phyloP scores from a whole-genome alignment of 306 rosid species.

The Heteromeles arbutifolia region DNA sequence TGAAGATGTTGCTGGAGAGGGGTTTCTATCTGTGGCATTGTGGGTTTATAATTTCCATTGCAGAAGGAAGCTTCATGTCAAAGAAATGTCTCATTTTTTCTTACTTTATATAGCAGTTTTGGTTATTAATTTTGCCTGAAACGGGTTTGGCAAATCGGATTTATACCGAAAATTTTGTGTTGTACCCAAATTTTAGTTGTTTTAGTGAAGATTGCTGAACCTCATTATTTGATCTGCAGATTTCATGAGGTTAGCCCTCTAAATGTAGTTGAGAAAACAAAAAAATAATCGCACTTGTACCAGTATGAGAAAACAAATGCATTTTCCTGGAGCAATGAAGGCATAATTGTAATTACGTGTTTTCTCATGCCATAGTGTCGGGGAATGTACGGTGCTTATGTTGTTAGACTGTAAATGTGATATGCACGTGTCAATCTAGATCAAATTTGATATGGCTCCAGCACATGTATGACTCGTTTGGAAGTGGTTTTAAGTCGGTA shows the following conservation, averaged over 20 bases:
- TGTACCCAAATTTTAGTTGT: not conserved
- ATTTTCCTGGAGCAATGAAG: too few species aligned
- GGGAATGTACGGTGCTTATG: too few species aligned
- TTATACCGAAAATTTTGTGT: conserved; percentile 5
- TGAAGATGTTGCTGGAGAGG: conserved; percentile 49
- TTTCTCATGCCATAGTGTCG: too few species aligned
- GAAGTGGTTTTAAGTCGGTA: too few species aligned
- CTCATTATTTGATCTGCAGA: too few species aligned
- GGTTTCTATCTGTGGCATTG: conserved; percentile 12
- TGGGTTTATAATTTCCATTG: conserved; percentile 2
- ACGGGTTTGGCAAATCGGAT: conserved; percentile 5
- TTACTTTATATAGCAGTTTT: conserved; percentile 13
- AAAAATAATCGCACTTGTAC: too few species aligned
- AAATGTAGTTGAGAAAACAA: too few species aligned
- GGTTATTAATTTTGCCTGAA: conserved; percentile 12
- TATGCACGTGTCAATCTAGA: too few species aligned
- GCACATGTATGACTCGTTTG: accelerated
- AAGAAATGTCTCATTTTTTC: not conserved
- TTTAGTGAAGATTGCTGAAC: not conserved
- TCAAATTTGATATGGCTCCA: not conserved
- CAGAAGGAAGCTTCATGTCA: not conserved
- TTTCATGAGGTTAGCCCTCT: too few species aligned
- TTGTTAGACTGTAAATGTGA: too few species aligned
- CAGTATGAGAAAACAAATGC: too few species aligned
- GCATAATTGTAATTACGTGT: too few species aligned